Evolutionary conservation across 2,329 filamentous ascomycete species (phyloP), one percentile per base, ranked within the genome.

Genomic region (Aureobasidium sp.): DNA sequence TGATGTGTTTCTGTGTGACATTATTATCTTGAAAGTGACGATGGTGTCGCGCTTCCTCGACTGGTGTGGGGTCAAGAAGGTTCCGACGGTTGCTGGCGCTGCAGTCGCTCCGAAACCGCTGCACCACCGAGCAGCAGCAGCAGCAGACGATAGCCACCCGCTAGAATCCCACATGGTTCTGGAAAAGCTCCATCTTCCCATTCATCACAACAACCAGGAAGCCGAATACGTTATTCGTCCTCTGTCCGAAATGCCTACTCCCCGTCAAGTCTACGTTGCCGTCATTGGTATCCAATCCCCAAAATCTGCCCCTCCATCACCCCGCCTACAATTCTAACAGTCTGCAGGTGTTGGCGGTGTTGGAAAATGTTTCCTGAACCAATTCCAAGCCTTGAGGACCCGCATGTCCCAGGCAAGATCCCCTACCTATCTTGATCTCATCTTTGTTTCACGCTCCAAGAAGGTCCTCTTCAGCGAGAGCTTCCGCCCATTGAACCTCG

Each of bases 281-380:
- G 74, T 80, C 66, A 73, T 80, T 66, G 78, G 76, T 78, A 68
- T 44, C 44, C 13, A 37, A 15, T 12, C 13, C 27, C 29, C 29
- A 36, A 20, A n/a, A 55, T 32, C 59, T 63, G 36, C 59, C 62
- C 59, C 62, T 61, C 56, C 46, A 39, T 37, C 34, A 37, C 12
- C 44, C 57, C 57, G 13, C 36, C 51, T 41, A n/a, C 36, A n/a
- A n/a, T 29, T 20, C 34, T 41, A 52, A 65, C 65, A 29, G 65
- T 62, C 39, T 44, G 12, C 71, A 95, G 92, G 94, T 71, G 89
- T 89, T 69, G 94, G 94, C 69, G 93, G 93, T 67, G 94, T 97
- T 65, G 94, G 94, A 71, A 92, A 92, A 76, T 86, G 85, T 77
- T 97, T 97, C 81, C 84, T 97, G 66, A 81, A 82, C 68, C 94